Percentiles rank a stretch among this genome's conserved stretches.
phyloP scores from a whole-genome alignment of 2,329 filamentous ascomycete species.

The Aspergillus phoenicis region DNA sequence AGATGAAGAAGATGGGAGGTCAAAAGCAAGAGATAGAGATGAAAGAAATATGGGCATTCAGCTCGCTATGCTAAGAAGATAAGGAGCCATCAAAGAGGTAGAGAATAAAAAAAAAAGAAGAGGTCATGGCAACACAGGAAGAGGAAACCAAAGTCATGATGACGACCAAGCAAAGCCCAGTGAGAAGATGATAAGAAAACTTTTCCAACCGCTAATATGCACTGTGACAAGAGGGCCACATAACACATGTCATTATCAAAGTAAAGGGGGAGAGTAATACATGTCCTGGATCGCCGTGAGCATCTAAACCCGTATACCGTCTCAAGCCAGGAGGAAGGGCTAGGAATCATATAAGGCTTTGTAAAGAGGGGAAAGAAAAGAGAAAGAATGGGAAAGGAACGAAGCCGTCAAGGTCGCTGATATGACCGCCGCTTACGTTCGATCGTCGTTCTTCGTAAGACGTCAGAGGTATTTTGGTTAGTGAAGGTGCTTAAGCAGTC shows the following conservation, averaged over 20 bases:
- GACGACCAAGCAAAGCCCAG: conserved; percentile 28
- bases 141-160: conserved; percentile 28
- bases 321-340: conserved; percentile 26
- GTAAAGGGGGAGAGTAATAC: conserved; percentile 40
- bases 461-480: neutral
- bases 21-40: conserved; percentile 14
- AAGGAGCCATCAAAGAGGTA: conserved; percentile 25
- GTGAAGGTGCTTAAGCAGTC: conserved; percentile 38
- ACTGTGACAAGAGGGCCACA: conserved; percentile 40
- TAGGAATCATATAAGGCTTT: conserved; percentile 22
- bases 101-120: conserved; percentile 22
- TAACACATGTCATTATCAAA: conserved; percentile 46
- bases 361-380: neutral
- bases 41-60: conserved; percentile 30
- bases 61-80: conserved; percentile 42
- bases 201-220: conserved; percentile 50
- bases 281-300: conserved; percentile 33
- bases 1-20: no score
- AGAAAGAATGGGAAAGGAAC: conserved; percentile 13
- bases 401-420: conserved; percentile 13
- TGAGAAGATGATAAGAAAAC: conserved; percentile 35
- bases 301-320: conserved; percentile 22
- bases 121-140: conserved; percentile 29
- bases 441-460: conserved; percentile 8
- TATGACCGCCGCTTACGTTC: conserved; percentile 8